A percentile compares a stretch with the other conserved stretches of the same genome.
Evolutionary conservation across 352 stramenopile genomes (phyloP).

Genomic region (Thalassiosira hispida): DNA sequence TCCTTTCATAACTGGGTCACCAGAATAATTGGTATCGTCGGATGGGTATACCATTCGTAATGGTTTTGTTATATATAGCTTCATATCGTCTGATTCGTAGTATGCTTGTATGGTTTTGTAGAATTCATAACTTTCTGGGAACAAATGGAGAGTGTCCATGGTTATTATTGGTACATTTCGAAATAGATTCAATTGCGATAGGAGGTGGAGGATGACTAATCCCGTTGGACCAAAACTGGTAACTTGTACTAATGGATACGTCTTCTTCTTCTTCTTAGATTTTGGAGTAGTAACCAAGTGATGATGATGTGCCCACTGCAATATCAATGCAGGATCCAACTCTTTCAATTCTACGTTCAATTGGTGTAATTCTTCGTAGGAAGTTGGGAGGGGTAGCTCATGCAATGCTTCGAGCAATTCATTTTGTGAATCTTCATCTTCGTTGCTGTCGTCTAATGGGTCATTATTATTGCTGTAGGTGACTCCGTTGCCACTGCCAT

Average conservation of each 20-base stretch:
- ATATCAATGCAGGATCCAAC: slow-evolving; percentile 29
- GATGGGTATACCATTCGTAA: slow-evolving; percentile 1
- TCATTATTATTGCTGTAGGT: too few species aligned
- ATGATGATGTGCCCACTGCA: slow-evolving; percentile 33
- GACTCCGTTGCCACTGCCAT: too few species aligned
- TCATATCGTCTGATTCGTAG: slow-evolving; percentile 1
- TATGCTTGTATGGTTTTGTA: slow-evolving; percentile 29
- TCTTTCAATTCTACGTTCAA: slow-evolving; percentile 36
- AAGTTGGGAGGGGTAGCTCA: slow-evolving; percentile 14
- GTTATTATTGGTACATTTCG: slow-evolving; percentile 48
- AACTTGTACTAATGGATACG: slow-evolving; percentile 37
- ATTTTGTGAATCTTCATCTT: too few species aligned
- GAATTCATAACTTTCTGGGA: slow-evolving; percentile 55
- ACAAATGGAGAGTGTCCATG: slow-evolving; percentile 61
- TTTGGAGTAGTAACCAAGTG: background rate
- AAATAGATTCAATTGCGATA: slow-evolving; percentile 33
- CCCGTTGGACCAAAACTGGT: slow-evolving; percentile 56
- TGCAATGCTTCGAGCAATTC: slow-evolving; percentile 11
- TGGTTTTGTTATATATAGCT: slow-evolving; percentile 37
- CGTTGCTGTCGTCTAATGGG: too few species aligned
- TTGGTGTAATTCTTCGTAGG: slow-evolving; percentile 18
- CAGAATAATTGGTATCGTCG: too few species aligned
- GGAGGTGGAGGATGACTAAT: slow-evolving; percentile 47
- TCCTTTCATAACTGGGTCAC: too few species aligned
- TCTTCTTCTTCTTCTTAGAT: background rate